Conservation (phyloP, 352 stramenopile genomes). For the Globisporangium rhizosaccharum region DNA sequence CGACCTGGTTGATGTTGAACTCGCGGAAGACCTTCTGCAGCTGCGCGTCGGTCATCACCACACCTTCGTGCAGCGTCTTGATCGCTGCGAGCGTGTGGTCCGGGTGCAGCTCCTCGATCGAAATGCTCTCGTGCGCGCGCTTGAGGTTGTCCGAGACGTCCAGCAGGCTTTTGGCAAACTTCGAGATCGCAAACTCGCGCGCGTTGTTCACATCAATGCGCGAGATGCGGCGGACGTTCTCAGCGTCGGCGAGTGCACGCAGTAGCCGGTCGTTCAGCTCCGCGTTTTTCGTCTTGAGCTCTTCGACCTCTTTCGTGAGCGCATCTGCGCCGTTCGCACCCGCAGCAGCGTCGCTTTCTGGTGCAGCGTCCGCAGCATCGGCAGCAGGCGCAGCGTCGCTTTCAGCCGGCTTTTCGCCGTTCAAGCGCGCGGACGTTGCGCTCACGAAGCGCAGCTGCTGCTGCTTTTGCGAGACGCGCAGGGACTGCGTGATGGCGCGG, state of each 20-base stretch:
- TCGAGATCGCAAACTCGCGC: constrained; percentile 93
- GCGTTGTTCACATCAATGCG: constrained; percentile 91
- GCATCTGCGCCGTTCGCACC: constrained; percentile 19
- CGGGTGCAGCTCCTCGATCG: constrained; percentile 64
- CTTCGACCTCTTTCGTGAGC: constrained; percentile 62
- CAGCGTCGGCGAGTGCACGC: constrained; percentile 93
- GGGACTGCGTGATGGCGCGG: constrained; percentile 31
- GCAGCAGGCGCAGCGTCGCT: constrained; percentile 14
- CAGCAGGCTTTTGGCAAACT: constrained; percentile 96
- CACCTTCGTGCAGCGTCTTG: constrained; percentile 69
- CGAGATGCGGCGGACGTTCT: constrained; percentile 96
- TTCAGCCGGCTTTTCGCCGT: constrained; percentile 46
- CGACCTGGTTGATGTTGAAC: constrained; percentile 90
- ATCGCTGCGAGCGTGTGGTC: constrained; percentile 64
- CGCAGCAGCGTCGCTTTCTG: constrained; percentile 9
- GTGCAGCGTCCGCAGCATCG: constrained; percentile 6
- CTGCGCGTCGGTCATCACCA: constrained; percentile 95
- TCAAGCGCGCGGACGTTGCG: constrained; percentile 29
- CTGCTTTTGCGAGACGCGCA: constrained; percentile 25
- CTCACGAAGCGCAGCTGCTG: constrained; percentile 48
- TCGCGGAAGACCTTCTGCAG: constrained; percentile 95
- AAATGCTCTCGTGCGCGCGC: constrained; percentile 89
- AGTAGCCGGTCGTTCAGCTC: constrained; percentile 86
- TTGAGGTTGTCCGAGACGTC: constrained; percentile 98
- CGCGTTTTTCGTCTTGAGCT: constrained; percentile 64